Evolutionary conservation across 345 rosid species (phyloP).

Genomic region (Acer negundo): DNA sequence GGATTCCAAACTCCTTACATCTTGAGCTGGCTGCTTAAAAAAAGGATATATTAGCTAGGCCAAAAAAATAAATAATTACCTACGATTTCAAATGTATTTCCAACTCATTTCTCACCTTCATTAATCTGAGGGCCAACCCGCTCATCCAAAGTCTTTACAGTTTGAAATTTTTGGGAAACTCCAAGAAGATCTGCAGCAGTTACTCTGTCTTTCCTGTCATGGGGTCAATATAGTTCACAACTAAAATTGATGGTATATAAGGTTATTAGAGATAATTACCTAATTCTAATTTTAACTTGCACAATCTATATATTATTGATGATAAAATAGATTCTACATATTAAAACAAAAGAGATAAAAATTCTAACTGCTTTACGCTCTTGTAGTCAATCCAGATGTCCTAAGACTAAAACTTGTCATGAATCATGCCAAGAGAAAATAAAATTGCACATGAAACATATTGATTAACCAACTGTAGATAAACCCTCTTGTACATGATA

Average conservation of each 20-base stretch:
- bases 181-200: conserved; percentile 21
- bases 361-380: too few relatives aligned
- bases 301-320: neutral
- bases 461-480: too few relatives aligned
- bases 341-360: neutral
- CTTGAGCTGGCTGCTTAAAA: conserved; percentile 42
- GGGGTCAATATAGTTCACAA: conserved; percentile 20
- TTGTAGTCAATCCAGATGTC: neutral
- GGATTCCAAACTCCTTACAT: conserved; percentile 64
- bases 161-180: conserved; percentile 21
- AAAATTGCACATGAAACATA: too few relatives aligned
- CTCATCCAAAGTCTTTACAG: conserved; percentile 28
- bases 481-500: too few relatives aligned
- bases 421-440: too few relatives aligned
- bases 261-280: too few relatives aligned
- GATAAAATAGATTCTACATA: neutral
- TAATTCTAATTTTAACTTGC: too few relatives aligned
- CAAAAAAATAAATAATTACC: neutral
- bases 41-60: neutral
- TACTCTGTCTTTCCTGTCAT: conserved; percentile 40
- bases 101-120: conserved; percentile 32
- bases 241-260: neutral
- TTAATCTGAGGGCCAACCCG: conserved; percentile 27
- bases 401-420: neutral
- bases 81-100: neutral